Conservation (phyloP, 2,329 filamentous ascomycete species). For the Ophiostoma novo-ulmi region DNA sequence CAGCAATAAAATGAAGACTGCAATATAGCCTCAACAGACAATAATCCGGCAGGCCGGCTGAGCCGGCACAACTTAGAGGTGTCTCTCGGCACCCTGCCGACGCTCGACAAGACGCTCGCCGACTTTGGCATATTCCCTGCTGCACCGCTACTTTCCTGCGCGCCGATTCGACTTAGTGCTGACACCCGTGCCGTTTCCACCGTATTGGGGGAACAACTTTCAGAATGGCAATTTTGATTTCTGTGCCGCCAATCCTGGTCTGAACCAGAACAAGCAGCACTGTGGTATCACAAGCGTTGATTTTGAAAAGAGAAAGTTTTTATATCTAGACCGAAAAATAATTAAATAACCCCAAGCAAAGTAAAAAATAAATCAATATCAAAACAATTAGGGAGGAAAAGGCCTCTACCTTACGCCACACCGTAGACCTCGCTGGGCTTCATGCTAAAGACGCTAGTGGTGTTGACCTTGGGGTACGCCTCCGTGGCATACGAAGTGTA, state of each 20-base stretch:
- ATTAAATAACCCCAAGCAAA: background rate
- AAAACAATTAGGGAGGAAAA: background rate
- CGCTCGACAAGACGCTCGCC: background rate
- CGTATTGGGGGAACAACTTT: slow-evolving; percentile 5
- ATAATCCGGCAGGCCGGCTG: background rate
- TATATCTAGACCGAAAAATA: background rate
- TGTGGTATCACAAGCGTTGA: background rate
- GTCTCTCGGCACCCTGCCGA: background rate
- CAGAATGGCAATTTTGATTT: slow-evolving; percentile 3
- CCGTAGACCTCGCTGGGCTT: slow-evolving; percentile 3
- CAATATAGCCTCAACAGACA: background rate
- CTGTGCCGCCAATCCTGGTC: background rate
- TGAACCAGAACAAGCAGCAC: background rate
- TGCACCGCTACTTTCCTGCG: background rate
- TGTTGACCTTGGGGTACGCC: slow-evolving; percentile 15
- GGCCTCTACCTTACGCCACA: background rate
- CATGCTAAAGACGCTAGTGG: background rate
- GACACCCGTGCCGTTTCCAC: background rate
- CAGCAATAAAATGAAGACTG: background rate
- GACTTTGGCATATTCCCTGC: background rate
- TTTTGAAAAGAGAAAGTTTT: background rate
- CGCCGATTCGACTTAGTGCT: background rate
- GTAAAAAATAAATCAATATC: background rate
- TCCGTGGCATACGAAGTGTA: slow-evolving; percentile 22
- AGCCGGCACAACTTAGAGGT: background rate